phyloP scores from a whole-genome alignment of 371 early-diverging fungal genomes.

The Dichotomocladium elegans region DNA sequence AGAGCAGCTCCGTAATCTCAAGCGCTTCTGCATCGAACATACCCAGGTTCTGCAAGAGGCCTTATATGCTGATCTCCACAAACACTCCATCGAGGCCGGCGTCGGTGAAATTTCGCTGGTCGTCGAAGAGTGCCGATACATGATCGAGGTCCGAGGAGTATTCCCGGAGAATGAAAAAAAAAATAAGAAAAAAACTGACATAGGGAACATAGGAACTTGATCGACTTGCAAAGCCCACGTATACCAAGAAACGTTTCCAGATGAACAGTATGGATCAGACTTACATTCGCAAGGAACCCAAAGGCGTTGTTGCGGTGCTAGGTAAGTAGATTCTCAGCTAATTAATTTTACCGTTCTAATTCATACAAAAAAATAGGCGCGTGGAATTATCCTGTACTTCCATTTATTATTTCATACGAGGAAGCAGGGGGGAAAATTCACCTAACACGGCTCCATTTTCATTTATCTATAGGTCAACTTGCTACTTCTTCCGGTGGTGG shows the following conservation, averaged over 20 bases:
- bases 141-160: slow-evolving; percentile 30
- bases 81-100: slow-evolving; percentile 47
- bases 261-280: slow-evolving; percentile 38
- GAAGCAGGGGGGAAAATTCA: too few species aligned
- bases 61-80: slow-evolving; percentile 67
- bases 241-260: slow-evolving; percentile 27
- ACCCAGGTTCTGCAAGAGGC: slow-evolving; percentile 58
- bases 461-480: slow-evolving; percentile 42
- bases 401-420: neutral
- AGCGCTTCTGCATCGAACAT: slow-evolving; percentile 66
- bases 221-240: slow-evolving; percentile 21
- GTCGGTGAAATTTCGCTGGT: slow-evolving; percentile 59
- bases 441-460: too few species aligned
- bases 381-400: slow-evolving; percentile 85
- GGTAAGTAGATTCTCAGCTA: slow-evolving; percentile 22
- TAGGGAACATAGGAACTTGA: slow-evolving; percentile 24
- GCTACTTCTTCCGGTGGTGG: slow-evolving; percentile 70
- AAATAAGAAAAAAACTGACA: neutral
- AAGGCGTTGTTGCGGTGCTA: slow-evolving; percentile 71
- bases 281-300: slow-evolving; percentile 60
- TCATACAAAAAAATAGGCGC: slow-evolving; percentile 33
- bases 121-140: slow-evolving; percentile 65
- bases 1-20: slow-evolving; percentile 67
- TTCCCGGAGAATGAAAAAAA: neutral
- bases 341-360: neutral